Evolutionary conservation across 139 green algal genomes (phyloP), one percentile per base, ranked within the genome.

Genomic region (Chlamydomonas sp.): DNA sequence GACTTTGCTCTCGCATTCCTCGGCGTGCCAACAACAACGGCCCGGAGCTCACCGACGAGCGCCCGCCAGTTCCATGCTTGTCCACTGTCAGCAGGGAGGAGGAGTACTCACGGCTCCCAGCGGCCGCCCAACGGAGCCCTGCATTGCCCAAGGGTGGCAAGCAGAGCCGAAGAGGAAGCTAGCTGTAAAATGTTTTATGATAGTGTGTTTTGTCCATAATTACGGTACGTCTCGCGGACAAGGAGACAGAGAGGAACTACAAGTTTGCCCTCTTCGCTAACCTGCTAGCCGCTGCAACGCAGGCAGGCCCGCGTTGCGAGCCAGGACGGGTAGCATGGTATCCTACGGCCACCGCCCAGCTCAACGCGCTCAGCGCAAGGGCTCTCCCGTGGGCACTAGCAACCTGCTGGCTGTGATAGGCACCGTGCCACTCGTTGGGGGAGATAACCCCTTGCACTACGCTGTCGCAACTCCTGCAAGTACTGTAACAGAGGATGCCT

Each of bases 1-100:
- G 4, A 73, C 20, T 3, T 59, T 77, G 71, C 71, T 20, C 18
- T 58, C 3, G 5, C 18, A 5, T 58, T 49, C 31, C 31, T 49
- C 31, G 31, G 31, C 31, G 31, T 71, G 66, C 12, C 10, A 71
- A 71, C 10, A 71, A 71, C 66, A 71, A 14, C 66, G 9, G 75
- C 67, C 64, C 6, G 16, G 15, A 59, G 78, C 92, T 92, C 72
- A 97, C 96, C 79, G 93, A 96, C 15, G 93, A 95, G 15, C 96
- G 90, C 0, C 94, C 93, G 49, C 95, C 95, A 18, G 93, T 84
- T 2, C 95, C 95, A 14, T 63, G 78, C 15, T 63, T 79, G n/a
- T 78, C 57, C 7, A 17, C 74, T 31, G 72, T 80, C 72, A 81
- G 20, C 14, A 86, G n/a, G 6, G 74, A 4, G 31, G 15, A 63